phyloP scores from a whole-genome alignment of 805 yeast genomes.

The Zygosaccharomyces pseudorouxii region DNA sequence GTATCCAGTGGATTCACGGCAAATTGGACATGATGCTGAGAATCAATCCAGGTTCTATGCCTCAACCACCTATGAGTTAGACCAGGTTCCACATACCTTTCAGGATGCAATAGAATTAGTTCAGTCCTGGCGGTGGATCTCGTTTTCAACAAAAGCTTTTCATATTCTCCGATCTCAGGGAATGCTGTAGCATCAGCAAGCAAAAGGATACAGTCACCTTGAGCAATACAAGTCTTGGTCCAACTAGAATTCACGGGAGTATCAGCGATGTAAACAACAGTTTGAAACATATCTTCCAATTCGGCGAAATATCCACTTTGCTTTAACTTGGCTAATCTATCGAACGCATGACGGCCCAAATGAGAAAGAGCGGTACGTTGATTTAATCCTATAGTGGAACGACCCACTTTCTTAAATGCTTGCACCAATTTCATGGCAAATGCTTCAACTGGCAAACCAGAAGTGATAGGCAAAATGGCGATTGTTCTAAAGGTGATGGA shows the following conservation, averaged over 20 bases:
- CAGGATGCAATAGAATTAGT: conserved; percentile 77
- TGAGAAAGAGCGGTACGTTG: conserved; percentile 76
- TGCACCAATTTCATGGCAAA: conserved; percentile 70
- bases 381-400: conserved; percentile 72
- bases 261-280: conserved; percentile 87
- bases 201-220: conserved; percentile 89
- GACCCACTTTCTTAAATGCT: conserved; percentile 70
- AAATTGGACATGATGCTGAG: conserved; percentile 88
- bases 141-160: conserved; percentile 63
- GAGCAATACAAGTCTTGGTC: conserved; percentile 89
- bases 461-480: conserved; percentile 72
- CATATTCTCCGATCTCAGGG: conserved; percentile 81
- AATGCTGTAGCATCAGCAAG: conserved; percentile 77
- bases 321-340: conserved; percentile 76
- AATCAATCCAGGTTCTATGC: conserved; percentile 82
- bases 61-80: conserved; percentile 81
- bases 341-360: conserved; percentile 90
- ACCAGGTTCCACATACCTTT: conserved; percentile 78
- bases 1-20: conserved; percentile 21
- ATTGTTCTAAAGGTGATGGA: conserved; percentile 60
- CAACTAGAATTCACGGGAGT: conserved; percentile 77
- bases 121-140: conserved; percentile 87
- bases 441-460: conserved; percentile 80
- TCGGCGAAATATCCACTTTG: conserved; percentile 87
- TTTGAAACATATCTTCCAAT: conserved; percentile 81